A percentile compares a stretch with the other conserved stretches of the same genome.
Conservation (phyloP, 1,139 yeast species). For the Scheffersomyces insectosa region DNA sequence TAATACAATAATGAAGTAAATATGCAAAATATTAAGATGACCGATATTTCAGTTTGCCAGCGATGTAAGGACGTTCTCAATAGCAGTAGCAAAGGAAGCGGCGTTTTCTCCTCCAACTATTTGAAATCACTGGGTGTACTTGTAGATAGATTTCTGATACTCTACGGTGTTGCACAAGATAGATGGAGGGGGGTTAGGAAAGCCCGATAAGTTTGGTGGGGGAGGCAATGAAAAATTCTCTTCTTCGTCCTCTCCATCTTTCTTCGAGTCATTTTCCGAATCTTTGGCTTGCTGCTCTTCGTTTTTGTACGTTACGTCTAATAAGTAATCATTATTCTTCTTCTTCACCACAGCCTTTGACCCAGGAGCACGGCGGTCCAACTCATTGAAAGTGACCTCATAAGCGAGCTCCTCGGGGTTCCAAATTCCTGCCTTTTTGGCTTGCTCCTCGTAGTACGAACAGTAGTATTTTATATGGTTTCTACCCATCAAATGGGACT, state of each 20-base stretch:
- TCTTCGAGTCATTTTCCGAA: slow-evolving; percentile 4
- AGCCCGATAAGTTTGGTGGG: slow-evolving; percentile 36
- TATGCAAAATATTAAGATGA: no score
- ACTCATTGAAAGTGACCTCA: slow-evolving; percentile 37
- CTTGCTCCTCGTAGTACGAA: slow-evolving; percentile 69
- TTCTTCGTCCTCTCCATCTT: slow-evolving; percentile 12
- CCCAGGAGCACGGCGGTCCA: slow-evolving; percentile 52
- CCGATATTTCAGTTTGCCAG: no score
- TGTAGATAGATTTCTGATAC: slow-evolving; percentile 10
- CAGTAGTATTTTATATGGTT: slow-evolving; percentile 76
- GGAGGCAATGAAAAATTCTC: slow-evolving; percentile 30
- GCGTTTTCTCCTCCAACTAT: no score
- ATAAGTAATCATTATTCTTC: neutral
- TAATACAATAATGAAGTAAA: no score
- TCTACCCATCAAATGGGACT: slow-evolving; percentile 78
- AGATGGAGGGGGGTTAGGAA: slow-evolving; percentile 49
- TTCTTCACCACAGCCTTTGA: neutral
- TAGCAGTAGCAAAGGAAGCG: no score
- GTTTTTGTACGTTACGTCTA: slow-evolving; percentile 1
- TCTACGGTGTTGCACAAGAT: slow-evolving; percentile 12
- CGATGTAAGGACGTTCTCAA: no score
- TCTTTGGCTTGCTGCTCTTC: slow-evolving; percentile 8
- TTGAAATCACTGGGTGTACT: slow-evolving; percentile 5
- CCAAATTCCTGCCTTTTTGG: slow-evolving; percentile 51
- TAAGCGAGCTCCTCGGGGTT: slow-evolving; percentile 39